These are phyloP conservation scores for Nitzschia inconspicua DNA, from an alignment of 108 stramenopile species.

Conservation along the genomic window DNA sequence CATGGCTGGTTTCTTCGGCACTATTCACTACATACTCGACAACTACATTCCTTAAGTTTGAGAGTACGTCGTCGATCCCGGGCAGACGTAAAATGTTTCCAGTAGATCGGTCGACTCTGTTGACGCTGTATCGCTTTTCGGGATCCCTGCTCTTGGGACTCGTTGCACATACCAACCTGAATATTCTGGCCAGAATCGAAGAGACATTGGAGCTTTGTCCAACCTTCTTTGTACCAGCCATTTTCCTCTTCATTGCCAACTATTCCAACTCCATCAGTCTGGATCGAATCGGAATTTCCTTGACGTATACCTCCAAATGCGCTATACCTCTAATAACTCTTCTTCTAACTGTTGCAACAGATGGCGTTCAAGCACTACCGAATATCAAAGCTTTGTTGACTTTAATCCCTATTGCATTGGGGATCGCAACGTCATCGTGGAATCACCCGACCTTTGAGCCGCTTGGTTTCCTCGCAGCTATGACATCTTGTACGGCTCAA, in stretches of 20 bases:
- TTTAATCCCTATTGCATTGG: constrained; percentile 66
- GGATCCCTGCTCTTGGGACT: constrained; percentile 68
- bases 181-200: constrained; percentile 35
- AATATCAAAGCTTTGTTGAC: constrained; percentile 41
- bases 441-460: constrained; percentile 67
- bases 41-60: constrained; percentile 64
- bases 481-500: constrained; percentile 62
- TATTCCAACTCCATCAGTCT: constrained; percentile 66
- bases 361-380: constrained; percentile 61
- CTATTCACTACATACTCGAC: constrained; percentile 75
- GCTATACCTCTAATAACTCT: constrained; percentile 74
- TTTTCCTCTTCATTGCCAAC: constrained; percentile 71
- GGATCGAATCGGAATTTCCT: constrained; percentile 72
- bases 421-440: constrained; percentile 76
- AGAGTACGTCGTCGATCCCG: constrained; percentile 2
- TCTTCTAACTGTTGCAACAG: constrained; percentile 53
- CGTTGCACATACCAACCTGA: constrained; percentile 48
- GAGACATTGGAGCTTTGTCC: constrained; percentile 36
- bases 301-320: constrained; percentile 80
- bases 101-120: constrained; percentile 51
- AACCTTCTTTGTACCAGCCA: constrained; percentile 54
- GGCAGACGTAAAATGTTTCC: background rate
- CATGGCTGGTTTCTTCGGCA: constrained; percentile 66
- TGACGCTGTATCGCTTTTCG: constrained; percentile 69
- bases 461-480: constrained; percentile 60